phyloP scores from a whole-genome alignment of 768 basidiomycete genomes.

The Leccinum ochraceum region DNA sequence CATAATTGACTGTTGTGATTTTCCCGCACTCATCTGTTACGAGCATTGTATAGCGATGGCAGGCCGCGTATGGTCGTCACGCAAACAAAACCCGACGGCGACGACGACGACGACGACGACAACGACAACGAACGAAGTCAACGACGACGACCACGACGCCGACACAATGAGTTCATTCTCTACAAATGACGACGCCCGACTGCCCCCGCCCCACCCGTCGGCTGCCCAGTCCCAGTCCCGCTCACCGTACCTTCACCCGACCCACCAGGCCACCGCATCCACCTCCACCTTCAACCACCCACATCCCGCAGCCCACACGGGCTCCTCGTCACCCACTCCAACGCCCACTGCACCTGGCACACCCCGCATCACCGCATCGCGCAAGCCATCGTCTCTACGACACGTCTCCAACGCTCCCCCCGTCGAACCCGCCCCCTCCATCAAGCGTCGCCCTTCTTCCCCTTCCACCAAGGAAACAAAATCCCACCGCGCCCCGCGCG shows the following conservation, averaged over 20 bases:
- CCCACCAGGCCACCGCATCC: slow-evolving; percentile 36
- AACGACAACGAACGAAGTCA: slow-evolving; percentile 8
- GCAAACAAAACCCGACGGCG: slow-evolving; percentile 16
- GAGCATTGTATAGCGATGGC: slow-evolving; percentile 18
- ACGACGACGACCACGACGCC: slow-evolving; percentile 25
- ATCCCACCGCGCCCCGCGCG: slow-evolving; percentile 11
- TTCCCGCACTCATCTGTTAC: slow-evolving; percentile 27
- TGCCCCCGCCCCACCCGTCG: slow-evolving; percentile 9
- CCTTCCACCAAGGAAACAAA: slow-evolving; percentile 31
- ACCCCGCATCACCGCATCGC: slow-evolving; percentile 27
- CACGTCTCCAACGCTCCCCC: slow-evolving; percentile 32
- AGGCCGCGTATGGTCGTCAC: slow-evolving; percentile 23
- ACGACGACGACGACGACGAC: slow-evolving; percentile 7
- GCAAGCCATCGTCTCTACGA: slow-evolving; percentile 35
- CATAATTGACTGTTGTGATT: not conserved
- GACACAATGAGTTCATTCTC: slow-evolving; percentile 27
- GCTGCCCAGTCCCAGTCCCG: slow-evolving; percentile 18
- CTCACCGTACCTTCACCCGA: slow-evolving; percentile 42
- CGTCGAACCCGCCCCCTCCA: slow-evolving; percentile 26
- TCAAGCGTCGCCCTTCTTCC: slow-evolving; percentile 29
- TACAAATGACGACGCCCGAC: slow-evolving; percentile 14
- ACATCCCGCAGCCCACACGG: not conserved
- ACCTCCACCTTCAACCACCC: slow-evolving; percentile 37
- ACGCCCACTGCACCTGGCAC: slow-evolving; percentile 26
- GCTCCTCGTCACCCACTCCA: slow-evolving; percentile 14